These are phyloP conservation scores for Pleurotus salmoneostramineus DNA, from an alignment of 768 basidiomycete species.

Conservation along the genomic window DNA sequence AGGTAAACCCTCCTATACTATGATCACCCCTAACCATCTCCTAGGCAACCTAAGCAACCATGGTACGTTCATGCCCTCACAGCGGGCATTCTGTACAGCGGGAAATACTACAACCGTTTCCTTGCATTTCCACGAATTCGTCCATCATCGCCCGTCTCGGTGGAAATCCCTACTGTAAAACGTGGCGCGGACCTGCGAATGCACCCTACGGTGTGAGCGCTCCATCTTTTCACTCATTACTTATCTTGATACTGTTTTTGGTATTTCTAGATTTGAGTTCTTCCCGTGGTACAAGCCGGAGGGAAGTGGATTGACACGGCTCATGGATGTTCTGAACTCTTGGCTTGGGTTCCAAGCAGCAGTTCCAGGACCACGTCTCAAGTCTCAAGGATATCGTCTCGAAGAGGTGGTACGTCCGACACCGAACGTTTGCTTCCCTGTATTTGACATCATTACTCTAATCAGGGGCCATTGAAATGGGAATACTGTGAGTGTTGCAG, in stretches of 20 bases:
- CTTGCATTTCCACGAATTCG: conserved; percentile 33
- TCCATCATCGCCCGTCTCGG: conserved; percentile 10
- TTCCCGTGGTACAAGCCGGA: conserved; percentile 48
- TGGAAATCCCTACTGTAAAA: conserved; percentile 17
- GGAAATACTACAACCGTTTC: conserved; percentile 29
- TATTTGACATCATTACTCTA: neutral
- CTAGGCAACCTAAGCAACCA: conserved; percentile 35
- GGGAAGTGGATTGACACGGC: conserved; percentile 19
- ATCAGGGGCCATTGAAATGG: conserved; percentile 30
- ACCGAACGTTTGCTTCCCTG: no score
- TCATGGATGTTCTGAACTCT: conserved; percentile 26
- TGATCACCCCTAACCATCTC: no score
- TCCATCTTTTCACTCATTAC: neutral
- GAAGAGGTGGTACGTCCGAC: conserved; percentile 35
- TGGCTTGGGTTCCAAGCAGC: conserved; percentile 28
- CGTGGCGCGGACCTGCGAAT: conserved; percentile 13
- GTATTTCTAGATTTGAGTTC: conserved; percentile 22
- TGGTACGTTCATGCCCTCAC: conserved; percentile 24
- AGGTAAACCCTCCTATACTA: no score
- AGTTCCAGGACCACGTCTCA: conserved; percentile 33
- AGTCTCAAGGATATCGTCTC: conserved; percentile 35
- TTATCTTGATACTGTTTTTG: neutral
- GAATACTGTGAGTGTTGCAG: conserved; percentile 26
- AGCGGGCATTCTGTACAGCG: conserved; percentile 13
- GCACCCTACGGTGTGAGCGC: conserved; percentile 27